A percentile compares a stretch with the other conserved stretches of the same genome.
phyloP scores from a whole-genome alignment of 2,329 filamentous ascomycete species.

The Epichloe sibirici region DNA sequence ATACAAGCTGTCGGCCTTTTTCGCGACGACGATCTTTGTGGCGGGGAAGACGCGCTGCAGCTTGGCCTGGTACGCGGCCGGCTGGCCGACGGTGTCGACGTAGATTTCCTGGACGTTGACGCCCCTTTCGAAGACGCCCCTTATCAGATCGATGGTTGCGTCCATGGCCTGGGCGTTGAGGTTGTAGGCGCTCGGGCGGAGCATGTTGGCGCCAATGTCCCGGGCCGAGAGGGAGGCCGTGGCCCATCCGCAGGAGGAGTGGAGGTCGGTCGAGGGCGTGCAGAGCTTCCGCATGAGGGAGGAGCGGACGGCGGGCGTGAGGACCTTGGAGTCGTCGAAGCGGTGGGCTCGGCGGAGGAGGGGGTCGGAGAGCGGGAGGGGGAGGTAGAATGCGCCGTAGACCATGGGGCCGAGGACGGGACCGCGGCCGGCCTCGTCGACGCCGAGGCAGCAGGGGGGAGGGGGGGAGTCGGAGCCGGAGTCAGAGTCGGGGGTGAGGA shows the following conservation, averaged over 20 bases:
- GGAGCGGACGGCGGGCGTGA: constrained; percentile 69
- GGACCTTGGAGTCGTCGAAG: constrained; percentile 92
- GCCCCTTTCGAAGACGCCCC: constrained; percentile 59
- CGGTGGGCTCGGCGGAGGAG: constrained; percentile 69
- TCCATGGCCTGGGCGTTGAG: constrained; percentile 94
- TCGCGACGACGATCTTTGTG: constrained; percentile 61
- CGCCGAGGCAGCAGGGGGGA: constrained; percentile 59
- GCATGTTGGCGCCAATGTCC: constrained; percentile 71
- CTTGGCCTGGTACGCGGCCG: constrained; percentile 70
- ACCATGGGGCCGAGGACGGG: constrained; percentile 81
- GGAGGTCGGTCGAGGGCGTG: constrained; percentile 40
- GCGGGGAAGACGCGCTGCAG: constrained; percentile 77
- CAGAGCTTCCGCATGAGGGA: constrained; percentile 59
- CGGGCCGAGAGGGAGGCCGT: constrained; percentile 68
- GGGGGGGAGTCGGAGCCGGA: constrained; percentile 6
- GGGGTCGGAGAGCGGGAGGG: constrained; percentile 54
- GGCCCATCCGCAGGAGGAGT: constrained; percentile 64
- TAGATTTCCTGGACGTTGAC: constrained; percentile 84
- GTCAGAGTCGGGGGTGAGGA: constrained; percentile 31
- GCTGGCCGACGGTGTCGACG: constrained; percentile 86
- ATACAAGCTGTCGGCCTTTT: constrained; percentile 88
- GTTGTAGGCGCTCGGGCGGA: constrained; percentile 62
- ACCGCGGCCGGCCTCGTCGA: constrained; percentile 88
- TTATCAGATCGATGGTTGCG: constrained; percentile 73
- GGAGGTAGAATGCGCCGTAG: constrained; percentile 63